phyloP scores from a whole-genome alignment of 2,329 filamentous ascomycete species.

The Paraphoma chrysanthemicola region DNA sequence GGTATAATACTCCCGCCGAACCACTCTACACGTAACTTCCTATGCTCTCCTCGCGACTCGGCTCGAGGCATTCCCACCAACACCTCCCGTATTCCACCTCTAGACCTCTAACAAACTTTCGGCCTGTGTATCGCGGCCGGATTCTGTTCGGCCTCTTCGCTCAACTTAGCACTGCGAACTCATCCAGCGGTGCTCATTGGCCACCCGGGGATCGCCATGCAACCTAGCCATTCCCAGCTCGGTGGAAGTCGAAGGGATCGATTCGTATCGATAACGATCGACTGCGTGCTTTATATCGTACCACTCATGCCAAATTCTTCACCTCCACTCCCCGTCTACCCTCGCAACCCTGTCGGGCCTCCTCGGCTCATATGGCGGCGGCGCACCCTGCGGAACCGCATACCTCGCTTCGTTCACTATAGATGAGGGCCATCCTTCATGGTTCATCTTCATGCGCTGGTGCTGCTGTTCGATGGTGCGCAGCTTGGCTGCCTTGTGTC shows the following conservation, averaged over 20 bases:
- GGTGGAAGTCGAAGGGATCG: too few species aligned
- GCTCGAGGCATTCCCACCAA: too few species aligned
- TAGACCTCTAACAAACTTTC: background rate
- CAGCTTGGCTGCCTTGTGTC: background rate
- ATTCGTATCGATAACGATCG: too few species aligned
- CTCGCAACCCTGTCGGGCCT: constrained; percentile 14
- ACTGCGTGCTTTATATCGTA: background rate
- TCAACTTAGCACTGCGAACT: background rate
- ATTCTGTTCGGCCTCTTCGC: background rate
- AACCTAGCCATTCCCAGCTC: too few species aligned
- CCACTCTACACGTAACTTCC: too few species aligned
- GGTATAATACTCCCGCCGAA: too few species aligned
- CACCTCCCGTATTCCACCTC: background rate
- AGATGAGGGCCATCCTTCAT: background rate
- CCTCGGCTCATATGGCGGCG: constrained; percentile 20
- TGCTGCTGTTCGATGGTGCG: background rate
- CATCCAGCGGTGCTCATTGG: background rate
- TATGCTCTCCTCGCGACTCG: too few species aligned
- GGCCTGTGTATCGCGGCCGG: background rate
- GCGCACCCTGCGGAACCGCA: constrained; percentile 10
- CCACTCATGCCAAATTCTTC: background rate
- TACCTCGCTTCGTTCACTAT: background rate
- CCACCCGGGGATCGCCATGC: background rate
- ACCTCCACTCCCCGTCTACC: constrained; percentile 1
- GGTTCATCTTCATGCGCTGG: background rate